Evolutionary conservation across 1,139 yeast genomes (phyloP).

Genomic region (Geotrichum reessii): DNA sequence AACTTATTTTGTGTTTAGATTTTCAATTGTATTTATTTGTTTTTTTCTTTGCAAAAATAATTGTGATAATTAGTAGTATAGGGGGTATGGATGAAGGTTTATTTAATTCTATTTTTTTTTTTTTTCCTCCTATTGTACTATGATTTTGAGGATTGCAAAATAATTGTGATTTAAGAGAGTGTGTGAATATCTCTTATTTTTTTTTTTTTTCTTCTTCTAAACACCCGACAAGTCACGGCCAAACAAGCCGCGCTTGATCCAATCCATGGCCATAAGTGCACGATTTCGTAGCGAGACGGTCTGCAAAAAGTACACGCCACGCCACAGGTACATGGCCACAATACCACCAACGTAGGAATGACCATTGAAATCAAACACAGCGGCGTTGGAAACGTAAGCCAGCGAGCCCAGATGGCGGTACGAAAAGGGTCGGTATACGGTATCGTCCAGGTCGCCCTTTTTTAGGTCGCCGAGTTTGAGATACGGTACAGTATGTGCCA

Average conservation of each 20-base stretch:
- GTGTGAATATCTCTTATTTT: neutral
- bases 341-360: constrained; percentile 53
- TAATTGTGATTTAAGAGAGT: neutral
- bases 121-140: too few species aligned
- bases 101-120: too few species aligned
- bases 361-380: constrained; percentile 59
- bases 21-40: neutral
- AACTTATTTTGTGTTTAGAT: neutral
- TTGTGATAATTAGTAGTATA: neutral
- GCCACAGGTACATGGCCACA: constrained; percentile 61
- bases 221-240: constrained; percentile 50
- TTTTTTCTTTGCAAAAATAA: neutral
- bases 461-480: constrained; percentile 41
- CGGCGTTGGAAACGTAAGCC: constrained; percentile 60
- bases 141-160: neutral
- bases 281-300: constrained; percentile 56
- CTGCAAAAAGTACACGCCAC: constrained; percentile 60
- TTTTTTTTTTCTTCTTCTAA: constrained; percentile 3
- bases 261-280: constrained; percentile 53
- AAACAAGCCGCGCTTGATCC: constrained; percentile 58
- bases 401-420: constrained; percentile 56
- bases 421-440: constrained; percentile 50
- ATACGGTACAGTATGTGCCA: constrained; percentile 40
- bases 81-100: neutral
- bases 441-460: constrained; percentile 50